Base-by-base conservation (phyloP, 768 basidiomycete species). In the Cyclocybe cylindracea region DNA sequence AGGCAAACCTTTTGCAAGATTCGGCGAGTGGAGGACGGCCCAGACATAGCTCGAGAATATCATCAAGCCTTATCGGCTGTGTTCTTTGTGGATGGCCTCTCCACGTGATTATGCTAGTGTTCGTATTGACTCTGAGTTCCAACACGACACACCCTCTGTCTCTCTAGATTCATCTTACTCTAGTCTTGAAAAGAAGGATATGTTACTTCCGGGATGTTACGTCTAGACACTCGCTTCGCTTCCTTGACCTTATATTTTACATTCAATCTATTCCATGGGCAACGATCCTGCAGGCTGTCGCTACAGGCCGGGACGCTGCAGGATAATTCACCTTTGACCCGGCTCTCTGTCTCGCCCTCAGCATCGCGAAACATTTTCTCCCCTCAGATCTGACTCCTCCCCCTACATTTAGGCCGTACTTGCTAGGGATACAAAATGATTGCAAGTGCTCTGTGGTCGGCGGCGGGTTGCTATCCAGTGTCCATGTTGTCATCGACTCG, bases 31-130 rank as follows among this genome's bases (percentile, higher is more conserved):
- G 69, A 19, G 71, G 67, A 16, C 67, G 73, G 32, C 82, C 31
- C 92, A 94, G 61, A 59, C 67, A 1, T 98, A 97, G 65, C 78
- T 99, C 9, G 71, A 78, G 16, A 80, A 88, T 35, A 89, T 99
- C 1, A 79, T 98, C 40, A 82, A 86, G 53, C 94, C 95, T 0
- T 84, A 98, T 63, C 77, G 86, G 0, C 77, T 99, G 16, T 86
- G 88, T 4, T 79, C 86, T 0, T 77, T 96, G 48, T 99, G 96
- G 96, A 79, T 97, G 38, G 86, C 89, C 0, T 81, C 89, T 2
- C 73, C 98, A 31, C 79, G 94, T 3, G 96, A 99, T 68, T 99
- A 96, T 59, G 95, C 96, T 1, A 87, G 87, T 52, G 85, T 98
- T 39, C 78, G 90, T 39, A 86, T 89, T 5, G 94, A 96, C 62